phyloP scores from a whole-genome alignment of 2,329 filamentous ascomycete genomes.

The Exophiala dermatitidis region DNA sequence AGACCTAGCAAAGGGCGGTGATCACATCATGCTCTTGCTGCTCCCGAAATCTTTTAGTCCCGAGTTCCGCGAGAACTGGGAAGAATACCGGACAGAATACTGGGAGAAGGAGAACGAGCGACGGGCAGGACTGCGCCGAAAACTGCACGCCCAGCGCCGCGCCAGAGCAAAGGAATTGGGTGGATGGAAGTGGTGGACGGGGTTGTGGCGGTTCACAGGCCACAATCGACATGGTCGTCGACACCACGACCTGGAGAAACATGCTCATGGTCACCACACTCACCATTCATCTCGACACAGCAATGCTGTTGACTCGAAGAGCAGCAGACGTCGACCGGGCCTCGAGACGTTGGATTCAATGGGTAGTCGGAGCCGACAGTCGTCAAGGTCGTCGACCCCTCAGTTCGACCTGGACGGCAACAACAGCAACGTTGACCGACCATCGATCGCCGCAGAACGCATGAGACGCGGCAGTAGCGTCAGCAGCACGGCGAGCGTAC shows the following conservation, averaged over 20 bases:
- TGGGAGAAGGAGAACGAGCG: slow-evolving; percentile 97
- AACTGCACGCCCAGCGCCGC: slow-evolving; percentile 62
- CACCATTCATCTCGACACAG: slow-evolving; percentile 12
- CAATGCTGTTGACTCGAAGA: slow-evolving; percentile 14
- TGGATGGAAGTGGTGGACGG: slow-evolving; percentile 80
- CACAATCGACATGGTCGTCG: slow-evolving; percentile 9
- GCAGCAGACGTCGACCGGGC: slow-evolving; percentile 7
- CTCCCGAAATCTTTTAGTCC: slow-evolving; percentile 92
- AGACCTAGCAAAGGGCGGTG: slow-evolving; percentile 80
- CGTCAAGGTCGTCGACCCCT: slow-evolving; percentile 24
- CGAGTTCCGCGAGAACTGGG: slow-evolving; percentile 94
- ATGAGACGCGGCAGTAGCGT: slow-evolving; percentile 26
- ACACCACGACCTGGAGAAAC: slow-evolving; percentile 27
- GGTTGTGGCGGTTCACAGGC: slow-evolving; percentile 49
- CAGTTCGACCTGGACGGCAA: slow-evolving; percentile 21
- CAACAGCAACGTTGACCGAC: slow-evolving; percentile 12
- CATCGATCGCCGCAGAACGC: slow-evolving; percentile 11
- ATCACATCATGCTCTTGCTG: slow-evolving; percentile 83
- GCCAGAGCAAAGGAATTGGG: slow-evolving; percentile 57
- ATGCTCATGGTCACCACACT: slow-evolving; percentile 27
- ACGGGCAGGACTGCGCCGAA: slow-evolving; percentile 62
- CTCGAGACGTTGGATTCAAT: slow-evolving; percentile 10
- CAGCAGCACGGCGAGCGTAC: slow-evolving; percentile 21
- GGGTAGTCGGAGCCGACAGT: slow-evolving; percentile 23
- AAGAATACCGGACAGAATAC: slow-evolving; percentile 85